Base-by-base conservation (phyloP, 129 eudicot genomes). In the Solidago caesia region DNA sequence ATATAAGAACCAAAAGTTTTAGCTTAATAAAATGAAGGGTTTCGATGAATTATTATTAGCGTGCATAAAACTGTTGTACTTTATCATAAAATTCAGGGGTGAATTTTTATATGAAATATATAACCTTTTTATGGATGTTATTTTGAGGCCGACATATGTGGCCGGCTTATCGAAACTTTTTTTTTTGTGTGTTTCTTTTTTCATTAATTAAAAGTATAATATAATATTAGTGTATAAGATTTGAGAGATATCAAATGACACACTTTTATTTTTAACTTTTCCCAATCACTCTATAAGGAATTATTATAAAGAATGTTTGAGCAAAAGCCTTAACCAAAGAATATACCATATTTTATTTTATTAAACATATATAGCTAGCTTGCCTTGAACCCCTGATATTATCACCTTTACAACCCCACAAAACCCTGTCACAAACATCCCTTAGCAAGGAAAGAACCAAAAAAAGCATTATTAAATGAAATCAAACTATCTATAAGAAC, bases 261-360 rank as follows among this genome's bases (percentile, higher is more conserved):
- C 6, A 41, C 11, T 61, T 61, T 60, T 58, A 44, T 10, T 63
- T 29, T 4, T 12, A 65, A 7, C 10, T 56, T 44, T 67, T 48
- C 55, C 59, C 4, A 56, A 76, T 51, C 48, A 67, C 67, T 67
- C 41, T 76, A 66, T 44, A 53, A 12, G 14, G 49, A 41, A 33
- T 47, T 61, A 26, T 33, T 60, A 53, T 43, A 62, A 78, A 71
- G 60, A 63, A 71, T 51, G 58, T 13, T 78, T 16, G 72, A 62
- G 77, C 77, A 78, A 78, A 43, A 63, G 67, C 76, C 82, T 70
- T 48, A 70, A 70, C 72, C 76, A 78, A 78, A 78, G 76, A 71
- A 78, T 78, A 71, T 71, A 78, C 82, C 82, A 51, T 70, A 12
- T 47, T 60, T 68, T 75, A 5, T 14, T 21, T 21, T 21, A 21